Base-by-base conservation (phyloP, 176 grass and related monocot genomes). In the Avena sativa region DNA sequence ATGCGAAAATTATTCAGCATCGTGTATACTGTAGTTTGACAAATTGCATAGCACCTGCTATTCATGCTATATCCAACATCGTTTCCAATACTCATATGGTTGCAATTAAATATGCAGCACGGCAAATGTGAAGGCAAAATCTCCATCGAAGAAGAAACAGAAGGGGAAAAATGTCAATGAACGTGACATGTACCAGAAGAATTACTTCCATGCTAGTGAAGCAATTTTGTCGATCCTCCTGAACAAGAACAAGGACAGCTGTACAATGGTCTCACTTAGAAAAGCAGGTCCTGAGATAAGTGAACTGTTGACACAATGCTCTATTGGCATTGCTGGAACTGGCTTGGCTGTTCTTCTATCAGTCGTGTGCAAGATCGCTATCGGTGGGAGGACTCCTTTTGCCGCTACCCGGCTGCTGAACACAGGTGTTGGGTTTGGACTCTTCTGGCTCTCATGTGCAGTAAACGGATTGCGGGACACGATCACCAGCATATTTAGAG, bases 381-480 rank as follows among this genome's bases (percentile, higher is more conserved):
- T 20, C 1, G 84, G 86, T 48, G 80, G 83, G 17, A 94, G 83
- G 74, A 90, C 62, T 60, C 87, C 94, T 75, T 80, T 93, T n/a
- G 87, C 76, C 72, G 78, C 92, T 6, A 62, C 91, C 49, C 87
- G 81, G 43, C 83, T 99, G 46, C 70, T 96, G 79, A 96, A 81
- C 85, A 94, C 97, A 2, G 81, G 89, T 65, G 89, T 99, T 49
- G 97, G 97, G 75, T 67, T 99, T 23, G 97, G 97, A 12, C 73
- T 99, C 21, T 96, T 99, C 83, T 99, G 94, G 93, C 87, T 99
- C 40, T 99, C 94, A 15, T 93, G 73, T 68, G 92, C 92, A 17
- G 89, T 99, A 78, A 93, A 87, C 10, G 82, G 89, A 50, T 63
- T 99, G 65, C 88, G 92, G 64, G 90, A 99, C 80, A 92, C 97